Evolutionary conservation across 1,284 basidiomycete genomes (phyloP).

Genomic region (Rhizoctonia solani): DNA sequence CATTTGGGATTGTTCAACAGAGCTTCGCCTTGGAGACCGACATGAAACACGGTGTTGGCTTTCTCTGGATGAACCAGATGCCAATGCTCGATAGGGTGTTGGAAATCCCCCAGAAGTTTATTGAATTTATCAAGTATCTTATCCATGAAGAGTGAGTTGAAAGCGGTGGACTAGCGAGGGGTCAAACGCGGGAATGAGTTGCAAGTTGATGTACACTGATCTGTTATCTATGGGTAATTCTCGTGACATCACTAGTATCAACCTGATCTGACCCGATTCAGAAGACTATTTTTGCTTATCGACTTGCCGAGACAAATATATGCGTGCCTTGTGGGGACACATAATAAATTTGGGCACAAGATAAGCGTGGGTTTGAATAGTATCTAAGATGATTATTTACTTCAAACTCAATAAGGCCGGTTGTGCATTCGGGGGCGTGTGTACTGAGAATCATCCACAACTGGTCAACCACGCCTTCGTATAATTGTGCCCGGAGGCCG

Average conservation of each 20-base stretch:
- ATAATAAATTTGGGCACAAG: neutral
- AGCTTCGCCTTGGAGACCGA: constrained; percentile 61
- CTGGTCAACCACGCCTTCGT: neutral
- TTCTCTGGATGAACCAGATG: constrained; percentile 29
- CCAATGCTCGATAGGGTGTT: constrained; percentile 13
- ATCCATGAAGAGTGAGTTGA: constrained; percentile 14
- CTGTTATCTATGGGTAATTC: neutral
- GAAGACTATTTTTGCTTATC: constrained; percentile 14
- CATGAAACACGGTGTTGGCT: constrained; percentile 43
- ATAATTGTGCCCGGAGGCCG: constrained; percentile 5
- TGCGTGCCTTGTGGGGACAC: neutral
- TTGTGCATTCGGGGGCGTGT: neutral
- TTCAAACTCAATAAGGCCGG: neutral
- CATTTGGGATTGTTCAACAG: constrained; percentile 53
- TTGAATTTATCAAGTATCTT: constrained; percentile 26
- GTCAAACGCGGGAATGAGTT: neutral
- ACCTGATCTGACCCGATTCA: neutral
- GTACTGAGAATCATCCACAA: neutral
- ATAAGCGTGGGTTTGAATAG: neutral
- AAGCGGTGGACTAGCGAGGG: neutral
- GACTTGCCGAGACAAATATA: neutral
- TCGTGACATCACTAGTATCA: constrained; percentile 22
- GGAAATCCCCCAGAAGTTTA: constrained; percentile 3
- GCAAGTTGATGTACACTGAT: neutral
- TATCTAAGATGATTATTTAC: neutral